A percentile compares a stretch with the other conserved stretches of the same genome.
These are phyloP conservation scores for Gillenia trifoliata DNA, from an alignment of 306 rosid species.

Conservation along the genomic window DNA sequence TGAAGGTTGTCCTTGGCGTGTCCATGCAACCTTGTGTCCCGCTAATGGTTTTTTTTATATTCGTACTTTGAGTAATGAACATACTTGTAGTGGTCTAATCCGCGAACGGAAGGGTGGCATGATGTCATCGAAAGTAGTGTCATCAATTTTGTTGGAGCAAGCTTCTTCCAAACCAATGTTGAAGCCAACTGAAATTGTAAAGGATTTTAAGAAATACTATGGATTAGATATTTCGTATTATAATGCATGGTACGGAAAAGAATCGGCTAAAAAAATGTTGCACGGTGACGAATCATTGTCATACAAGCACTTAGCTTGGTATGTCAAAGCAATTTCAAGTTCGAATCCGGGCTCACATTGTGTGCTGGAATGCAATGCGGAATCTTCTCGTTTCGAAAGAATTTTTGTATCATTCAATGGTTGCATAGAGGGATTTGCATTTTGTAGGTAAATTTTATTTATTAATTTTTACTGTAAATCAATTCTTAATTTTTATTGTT, in stretches of 20 bases:
- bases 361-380: background rate
- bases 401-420: background rate
- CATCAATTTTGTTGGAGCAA: background rate
- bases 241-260: background rate
- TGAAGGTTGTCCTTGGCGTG: background rate
- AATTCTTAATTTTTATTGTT: too few relatives aligned
- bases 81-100: background rate
- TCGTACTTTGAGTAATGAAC: background rate
- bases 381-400: background rate
- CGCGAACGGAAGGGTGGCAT: background rate
- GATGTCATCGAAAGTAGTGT: background rate
- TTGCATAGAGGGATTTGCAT: background rate
- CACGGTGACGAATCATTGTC: background rate
- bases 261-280: too few relatives aligned
- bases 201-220: background rate
- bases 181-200: background rate
- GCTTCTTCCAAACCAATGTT: background rate
- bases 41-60: background rate
- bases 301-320: background rate
- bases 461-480: too few relatives aligned
- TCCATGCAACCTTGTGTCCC: background rate
- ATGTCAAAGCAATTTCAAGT: background rate
- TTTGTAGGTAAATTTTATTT: background rate
- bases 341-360: background rate
- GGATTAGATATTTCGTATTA: background rate